Base-by-base conservation (phyloP, 352 stramenopile species). In the Phytophthora sansomeana region DNA sequence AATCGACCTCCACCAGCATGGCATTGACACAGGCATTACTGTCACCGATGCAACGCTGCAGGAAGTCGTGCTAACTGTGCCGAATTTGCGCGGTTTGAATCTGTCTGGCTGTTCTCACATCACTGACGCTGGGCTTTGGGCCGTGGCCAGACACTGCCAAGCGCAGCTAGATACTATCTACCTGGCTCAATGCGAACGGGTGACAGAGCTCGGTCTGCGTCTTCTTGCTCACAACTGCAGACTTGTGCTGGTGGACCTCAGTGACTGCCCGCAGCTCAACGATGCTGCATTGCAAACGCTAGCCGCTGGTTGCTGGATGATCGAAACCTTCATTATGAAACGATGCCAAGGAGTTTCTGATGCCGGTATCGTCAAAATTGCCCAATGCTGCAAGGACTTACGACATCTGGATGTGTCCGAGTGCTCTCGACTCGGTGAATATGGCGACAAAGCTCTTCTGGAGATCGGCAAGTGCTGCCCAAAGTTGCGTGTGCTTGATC, bases 11-110 rank as follows among this genome's bases (percentile, higher is more conserved):
- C 74, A 81, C 6, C 76, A 94, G 62, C 93, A 98, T 69, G 89
- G 82, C 19, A 63, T 96, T 14, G 93, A 98, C 72, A 89, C 87
- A 2, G 90, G 91, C 11, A 79, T 91, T 35, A 75, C 80, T 1
- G 83, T 98, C 24, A 97, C 91, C 8, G 93, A 98, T 68, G 88
- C 90, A 4, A 96, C 87, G 6, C 63, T 98, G 21, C 92, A 98
- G 51, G 94, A 98, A 78, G 77, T 98, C 5, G 92, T 93, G 19
- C 74, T 80, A 38, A 69, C 77, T 2, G 72, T 98, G 21, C 89
- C 91, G 1, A 50, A 75, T 14, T 70, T 98, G 13, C 81, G 76
- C 17, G 79, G 75, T 1, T 64, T 98, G 29, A 75, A 82, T 7
- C 74, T 97, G 33, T 80, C 75, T 1, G 74, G 72, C 2, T 97